phyloP scores from a whole-genome alignment of 768 basidiomycete genomes.

The Boletus vinaceobasis region DNA sequence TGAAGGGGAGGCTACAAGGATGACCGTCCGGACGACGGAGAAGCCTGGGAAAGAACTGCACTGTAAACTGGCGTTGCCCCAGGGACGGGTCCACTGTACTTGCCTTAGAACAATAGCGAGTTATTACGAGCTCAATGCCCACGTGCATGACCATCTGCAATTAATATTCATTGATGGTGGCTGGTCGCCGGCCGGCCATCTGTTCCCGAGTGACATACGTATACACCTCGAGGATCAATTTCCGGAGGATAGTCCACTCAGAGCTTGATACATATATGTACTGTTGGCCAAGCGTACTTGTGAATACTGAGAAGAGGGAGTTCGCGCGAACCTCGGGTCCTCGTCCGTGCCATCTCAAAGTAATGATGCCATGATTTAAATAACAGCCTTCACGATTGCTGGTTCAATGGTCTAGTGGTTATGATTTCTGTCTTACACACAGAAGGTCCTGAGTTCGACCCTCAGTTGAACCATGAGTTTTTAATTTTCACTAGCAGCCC shows the following conservation, averaged over 20 bases:
- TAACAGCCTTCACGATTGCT: rapidly evolving
- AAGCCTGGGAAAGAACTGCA: not conserved
- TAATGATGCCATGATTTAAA: not conserved
- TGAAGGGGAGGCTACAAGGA: not conserved
- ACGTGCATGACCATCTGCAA: conserved; percentile 15
- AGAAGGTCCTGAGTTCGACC: conserved; percentile 40
- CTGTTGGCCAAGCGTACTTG: too few relatives aligned
- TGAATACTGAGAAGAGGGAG: too few relatives aligned
- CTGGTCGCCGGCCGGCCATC: too few relatives aligned
- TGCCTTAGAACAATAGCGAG: conserved; percentile 8
- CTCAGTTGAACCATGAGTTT: conserved; percentile 44
- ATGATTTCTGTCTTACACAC: conserved; percentile 53
- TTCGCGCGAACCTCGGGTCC: too few relatives aligned
- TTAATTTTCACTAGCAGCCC: not conserved
- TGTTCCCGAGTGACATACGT: not conserved
- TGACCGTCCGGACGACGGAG: not conserved
- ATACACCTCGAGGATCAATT: not conserved
- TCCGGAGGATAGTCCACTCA: too few relatives aligned
- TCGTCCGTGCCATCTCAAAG: not conserved
- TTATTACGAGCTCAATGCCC: conserved; percentile 2
- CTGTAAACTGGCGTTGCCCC: not conserved
- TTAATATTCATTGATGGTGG: too few relatives aligned
- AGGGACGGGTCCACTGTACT: not conserved
- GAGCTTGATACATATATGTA: too few relatives aligned
- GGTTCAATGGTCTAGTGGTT: conserved; percentile 61